A percentile compares a stretch with the other conserved stretches of the same genome.
phyloP scores from a whole-genome alignment of 768 basidiomycete genomes.

The Hemileccinum rubropunctum region DNA sequence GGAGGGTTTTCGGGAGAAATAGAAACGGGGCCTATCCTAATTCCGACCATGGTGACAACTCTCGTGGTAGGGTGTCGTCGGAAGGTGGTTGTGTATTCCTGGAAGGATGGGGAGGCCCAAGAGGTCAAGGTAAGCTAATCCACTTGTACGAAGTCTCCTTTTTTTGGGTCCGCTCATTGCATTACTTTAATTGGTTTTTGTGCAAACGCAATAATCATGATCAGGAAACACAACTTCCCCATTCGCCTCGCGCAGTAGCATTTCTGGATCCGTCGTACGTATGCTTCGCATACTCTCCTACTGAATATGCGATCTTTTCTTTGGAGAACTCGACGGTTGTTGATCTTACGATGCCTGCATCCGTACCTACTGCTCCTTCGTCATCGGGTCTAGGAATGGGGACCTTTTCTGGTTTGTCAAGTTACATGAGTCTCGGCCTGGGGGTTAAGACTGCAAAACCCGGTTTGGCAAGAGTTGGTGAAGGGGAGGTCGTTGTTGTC shows the following conservation, averaged over 20 bases:
- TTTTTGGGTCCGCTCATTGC: neutral
- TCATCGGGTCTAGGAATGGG: conserved; percentile 48
- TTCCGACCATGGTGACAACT: conserved; percentile 68
- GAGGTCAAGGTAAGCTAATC: conserved; percentile 54
- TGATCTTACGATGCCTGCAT: conserved; percentile 50
- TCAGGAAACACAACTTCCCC: conserved; percentile 80
- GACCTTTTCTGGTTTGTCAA: conserved; percentile 71
- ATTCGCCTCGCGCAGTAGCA: conserved; percentile 83
- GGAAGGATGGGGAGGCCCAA: conserved; percentile 82
- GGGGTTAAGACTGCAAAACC: conserved; percentile 69
- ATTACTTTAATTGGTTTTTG: neutral
- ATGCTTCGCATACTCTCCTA: conserved; percentile 78
- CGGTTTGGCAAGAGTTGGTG: conserved; percentile 49
- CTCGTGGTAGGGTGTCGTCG: conserved; percentile 85
- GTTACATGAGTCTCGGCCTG: conserved; percentile 82
- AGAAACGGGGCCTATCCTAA: conserved; percentile 36
- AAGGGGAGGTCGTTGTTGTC: conserved; percentile 65
- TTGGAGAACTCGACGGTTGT: conserved; percentile 54
- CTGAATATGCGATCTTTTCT: conserved; percentile 64
- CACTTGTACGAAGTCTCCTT: neutral
- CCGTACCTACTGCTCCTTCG: conserved; percentile 31
- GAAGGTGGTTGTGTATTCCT: conserved; percentile 80
- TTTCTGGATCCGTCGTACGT: conserved; percentile 63
- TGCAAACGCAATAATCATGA: neutral
- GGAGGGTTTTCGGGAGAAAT: conserved; percentile 10